Base-by-base conservation (phyloP, 2,329 filamentous ascomycete genomes). In the Pseudocercospora musae region DNA sequence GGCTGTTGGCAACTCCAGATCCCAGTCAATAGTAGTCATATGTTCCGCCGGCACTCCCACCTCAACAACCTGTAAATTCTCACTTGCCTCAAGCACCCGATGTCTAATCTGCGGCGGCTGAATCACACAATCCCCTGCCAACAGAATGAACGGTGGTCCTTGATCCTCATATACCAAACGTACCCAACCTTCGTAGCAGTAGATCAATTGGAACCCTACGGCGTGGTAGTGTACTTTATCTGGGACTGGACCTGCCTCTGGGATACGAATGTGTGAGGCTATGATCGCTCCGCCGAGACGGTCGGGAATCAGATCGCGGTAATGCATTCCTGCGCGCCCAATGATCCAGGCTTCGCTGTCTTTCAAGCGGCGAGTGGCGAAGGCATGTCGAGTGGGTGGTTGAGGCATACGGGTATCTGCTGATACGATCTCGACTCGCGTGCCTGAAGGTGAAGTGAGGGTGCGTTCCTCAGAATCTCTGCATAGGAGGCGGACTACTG, bases 241-340 rank as follows among this genome's bases (percentile, higher is more conserved):
- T 3, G 60, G 59, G 8, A 65, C 63, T 2, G 63, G 63, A 1
- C 63, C 63, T 4, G 63, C 63, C 15, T 62, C 25, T 21, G 63
- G 63, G 5, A 65, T 65, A 0, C 63, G 60, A 15, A 65, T 65
- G 11, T 65, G 63, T 15, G 63, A 65, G 29, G 63, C 63, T 25
- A 65, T 65, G 52, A 65, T 65, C 2, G 63, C 60, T n/a, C 63
- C 63, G 2, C 63, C 63, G 8, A 65, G 60, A 21, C 63, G 59
- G 7, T 60, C 57, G 4, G 63, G 57, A 10, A 65, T 65, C 0
- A 65, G 57, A 37, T 65, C 63, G 5, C 63, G 63, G 15, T 65
- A 65, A 2, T 60, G 59, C 63, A 65, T 65, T 27, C 63, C 63
- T 4, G 63, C 63, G 10, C 63, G 53, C 20, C 63, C 63, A 9